Conservation (phyloP, 768 basidiomycete genomes). For the Chlorophyllum brunneum region DNA sequence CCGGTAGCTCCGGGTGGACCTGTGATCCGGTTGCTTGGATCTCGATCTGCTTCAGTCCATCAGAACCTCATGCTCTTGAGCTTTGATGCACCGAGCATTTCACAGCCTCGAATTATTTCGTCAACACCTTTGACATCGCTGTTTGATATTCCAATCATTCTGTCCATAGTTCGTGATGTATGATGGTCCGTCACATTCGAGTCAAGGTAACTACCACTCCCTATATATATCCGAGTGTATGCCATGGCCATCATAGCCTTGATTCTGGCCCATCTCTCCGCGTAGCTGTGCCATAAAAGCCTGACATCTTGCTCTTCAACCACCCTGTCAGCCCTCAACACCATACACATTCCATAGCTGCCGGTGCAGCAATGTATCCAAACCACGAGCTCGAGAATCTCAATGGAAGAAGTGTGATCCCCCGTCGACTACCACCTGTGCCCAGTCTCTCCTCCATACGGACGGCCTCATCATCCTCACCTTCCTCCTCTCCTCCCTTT, state of each 20-base stretch:
- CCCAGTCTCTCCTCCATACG: conserved; percentile 4
- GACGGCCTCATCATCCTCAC: background rate
- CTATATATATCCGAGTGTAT: conserved; percentile 2
- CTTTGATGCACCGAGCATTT: conserved; percentile 4
- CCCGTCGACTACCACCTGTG: conserved; percentile 5
- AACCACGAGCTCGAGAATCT: background rate
- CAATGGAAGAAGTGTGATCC: conserved; percentile 6
- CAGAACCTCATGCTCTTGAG: background rate
- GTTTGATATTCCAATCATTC: conserved; percentile 17
- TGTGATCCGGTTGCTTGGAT: too few species aligned
- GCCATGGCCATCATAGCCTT: background rate
- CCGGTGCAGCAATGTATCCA: background rate
- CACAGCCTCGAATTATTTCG: conserved; percentile 7
- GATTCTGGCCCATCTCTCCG: background rate
- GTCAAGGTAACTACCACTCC: conserved; percentile 1
- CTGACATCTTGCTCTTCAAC: background rate
- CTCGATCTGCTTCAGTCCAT: conserved; percentile 6
- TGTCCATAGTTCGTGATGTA: too few species aligned
- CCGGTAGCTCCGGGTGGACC: too few species aligned
- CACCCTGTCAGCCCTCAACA: background rate
- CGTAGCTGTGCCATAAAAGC: background rate
- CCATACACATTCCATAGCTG: too few species aligned
- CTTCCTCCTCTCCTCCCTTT: conserved; percentile 1
- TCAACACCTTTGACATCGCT: background rate
- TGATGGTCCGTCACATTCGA: background rate